phyloP scores from a whole-genome alignment of 371 early-diverging fungal genomes.

The Mucor circinelloides region DNA sequence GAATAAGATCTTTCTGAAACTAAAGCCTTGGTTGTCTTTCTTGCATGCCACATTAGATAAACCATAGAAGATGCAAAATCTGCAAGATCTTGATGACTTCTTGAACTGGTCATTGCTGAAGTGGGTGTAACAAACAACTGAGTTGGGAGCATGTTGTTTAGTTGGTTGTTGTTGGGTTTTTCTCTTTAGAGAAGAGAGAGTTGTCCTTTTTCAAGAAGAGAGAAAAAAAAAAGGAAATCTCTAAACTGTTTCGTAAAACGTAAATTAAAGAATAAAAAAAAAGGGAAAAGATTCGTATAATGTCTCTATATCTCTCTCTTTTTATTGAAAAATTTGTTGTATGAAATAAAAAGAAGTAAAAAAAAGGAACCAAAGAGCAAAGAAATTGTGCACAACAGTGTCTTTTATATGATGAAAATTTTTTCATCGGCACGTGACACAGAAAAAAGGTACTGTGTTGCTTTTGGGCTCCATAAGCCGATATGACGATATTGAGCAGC shows the following conservation, averaged over 20 bases:
- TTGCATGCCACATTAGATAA: constrained; percentile 66
- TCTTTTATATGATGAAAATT: constrained; percentile 9
- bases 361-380: constrained; percentile 1
- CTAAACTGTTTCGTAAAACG: neutral
- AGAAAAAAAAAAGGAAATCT: constrained; percentile 14
- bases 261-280: constrained; percentile 9
- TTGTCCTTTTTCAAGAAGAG: constrained; percentile 12
- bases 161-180: constrained; percentile 3
- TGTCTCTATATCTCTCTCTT: constrained; percentile 10
- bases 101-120: constrained; percentile 1
- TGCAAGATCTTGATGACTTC: constrained; percentile 34
- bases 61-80: constrained; percentile 68
- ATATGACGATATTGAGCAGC: neutral
- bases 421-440: neutral
- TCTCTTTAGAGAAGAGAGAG: constrained; percentile 9
- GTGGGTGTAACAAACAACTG: constrained; percentile 11
- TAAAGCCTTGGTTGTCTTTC: constrained; percentile 28
- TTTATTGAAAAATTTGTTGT: neutral
- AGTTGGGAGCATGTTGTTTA: constrained; percentile 5
- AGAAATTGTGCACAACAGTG: neutral
- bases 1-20: constrained; percentile 8
- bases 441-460: neutral
- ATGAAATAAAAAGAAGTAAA: constrained; percentile 7
- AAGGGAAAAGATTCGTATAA: constrained; percentile 2
- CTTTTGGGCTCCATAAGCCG: neutral